These are phyloP conservation scores for Cornus florida DNA, from an alignment of 148 eudicot genomes.

Conservation along the genomic window DNA sequence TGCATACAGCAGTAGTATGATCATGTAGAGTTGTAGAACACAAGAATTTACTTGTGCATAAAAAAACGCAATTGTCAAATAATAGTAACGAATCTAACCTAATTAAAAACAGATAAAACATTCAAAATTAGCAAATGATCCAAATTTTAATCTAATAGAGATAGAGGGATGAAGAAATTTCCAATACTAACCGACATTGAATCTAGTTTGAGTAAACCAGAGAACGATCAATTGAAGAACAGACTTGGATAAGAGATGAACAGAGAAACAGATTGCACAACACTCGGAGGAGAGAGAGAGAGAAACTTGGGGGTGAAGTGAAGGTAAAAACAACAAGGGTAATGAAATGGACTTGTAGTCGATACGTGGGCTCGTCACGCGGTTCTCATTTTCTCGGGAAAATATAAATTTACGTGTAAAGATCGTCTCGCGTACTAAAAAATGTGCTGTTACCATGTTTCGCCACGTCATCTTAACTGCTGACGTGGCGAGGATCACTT, in stretches of 20 bases:
- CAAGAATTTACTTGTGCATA: not conserved
- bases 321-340: too few relatives aligned
- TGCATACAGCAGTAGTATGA: not conserved
- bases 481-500: too few relatives aligned
- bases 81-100: not conserved
- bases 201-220: not conserved
- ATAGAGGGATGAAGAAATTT: not conserved
- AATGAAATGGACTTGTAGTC: too few relatives aligned
- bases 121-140: not conserved
- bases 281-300: not conserved
- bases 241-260: not conserved
- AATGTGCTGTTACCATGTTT: too few relatives aligned
- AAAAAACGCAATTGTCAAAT: too few relatives aligned
- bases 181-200: conserved; percentile 17
- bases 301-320: not conserved
- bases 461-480: too few relatives aligned
- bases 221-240: not conserved
- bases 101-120: not conserved
- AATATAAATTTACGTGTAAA: too few relatives aligned
- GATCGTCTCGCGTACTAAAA: too few relatives aligned
- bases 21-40: not conserved
- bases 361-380: too few relatives aligned
- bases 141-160: not conserved
- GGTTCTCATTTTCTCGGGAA: too few relatives aligned
- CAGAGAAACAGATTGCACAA: not conserved